A percentile compares a stretch with the other conserved stretches of the same genome.
phyloP scores from a whole-genome alignment of 1,284 basidiomycete genomes.

The Cutaneotrichosporon sp. region DNA sequence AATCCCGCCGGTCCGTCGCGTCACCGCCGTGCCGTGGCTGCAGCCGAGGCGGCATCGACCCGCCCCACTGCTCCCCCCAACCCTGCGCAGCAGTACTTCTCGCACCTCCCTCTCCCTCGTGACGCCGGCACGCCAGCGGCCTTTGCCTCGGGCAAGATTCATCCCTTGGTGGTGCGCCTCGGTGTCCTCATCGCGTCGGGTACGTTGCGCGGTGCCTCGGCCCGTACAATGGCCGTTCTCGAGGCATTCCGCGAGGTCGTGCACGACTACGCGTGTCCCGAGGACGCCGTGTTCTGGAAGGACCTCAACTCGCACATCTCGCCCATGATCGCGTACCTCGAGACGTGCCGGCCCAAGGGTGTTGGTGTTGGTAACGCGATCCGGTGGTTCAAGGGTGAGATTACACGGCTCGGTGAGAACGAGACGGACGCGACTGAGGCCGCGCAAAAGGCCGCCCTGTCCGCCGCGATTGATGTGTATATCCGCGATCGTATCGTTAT shows the following conservation, averaged over 20 bases:
- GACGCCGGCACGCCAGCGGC: conserved; percentile 39
- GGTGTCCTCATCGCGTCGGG: conserved; percentile 49
- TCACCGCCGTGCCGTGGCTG: conserved; percentile 22
- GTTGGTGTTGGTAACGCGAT: conserved; percentile 54
- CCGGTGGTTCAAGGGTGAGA: conserved; percentile 87
- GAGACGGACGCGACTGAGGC: conserved; percentile 72
- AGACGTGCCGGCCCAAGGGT: conserved; percentile 52
- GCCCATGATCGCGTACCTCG: conserved; percentile 54
- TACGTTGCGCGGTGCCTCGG: conserved; percentile 53
- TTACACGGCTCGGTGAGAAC: conserved; percentile 82
- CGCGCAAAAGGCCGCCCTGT: conserved; percentile 86
- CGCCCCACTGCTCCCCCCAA: conserved; percentile 25
- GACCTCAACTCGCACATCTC: conserved; percentile 48
- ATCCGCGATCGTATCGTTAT: conserved; percentile 90
- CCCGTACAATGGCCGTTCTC: conserved; percentile 55
- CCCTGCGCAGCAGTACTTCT: conserved; percentile 52
- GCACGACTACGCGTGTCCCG: conserved; percentile 48
- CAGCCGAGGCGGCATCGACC: conserved; percentile 25
- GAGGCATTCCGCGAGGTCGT: conserved; percentile 56
- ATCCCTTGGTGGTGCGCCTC: conserved; percentile 49
- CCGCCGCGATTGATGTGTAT: conserved; percentile 86
- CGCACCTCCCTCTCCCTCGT: conserved; percentile 63
- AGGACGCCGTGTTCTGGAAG: conserved; percentile 50
- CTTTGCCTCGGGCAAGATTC: conserved; percentile 39
- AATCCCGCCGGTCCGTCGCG: conserved; percentile 16